These are phyloP conservation scores for Podochytrium sp. DNA, from an alignment of 192 early-diverging fungal genomes.

Conservation along the genomic window DNA sequence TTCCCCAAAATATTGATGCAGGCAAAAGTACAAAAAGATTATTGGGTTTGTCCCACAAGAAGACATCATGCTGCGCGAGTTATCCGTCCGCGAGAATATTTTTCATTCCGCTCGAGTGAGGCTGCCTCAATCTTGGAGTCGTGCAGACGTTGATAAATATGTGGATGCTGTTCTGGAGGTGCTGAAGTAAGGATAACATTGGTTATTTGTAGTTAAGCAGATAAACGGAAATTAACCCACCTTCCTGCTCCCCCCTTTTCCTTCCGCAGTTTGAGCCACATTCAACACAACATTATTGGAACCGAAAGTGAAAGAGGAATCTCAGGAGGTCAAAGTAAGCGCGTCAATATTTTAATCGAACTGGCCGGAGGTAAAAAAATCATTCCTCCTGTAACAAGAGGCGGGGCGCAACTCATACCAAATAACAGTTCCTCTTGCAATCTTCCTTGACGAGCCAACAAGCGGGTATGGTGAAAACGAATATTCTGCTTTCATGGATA, in stretches of 20 bases:
- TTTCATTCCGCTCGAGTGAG: slow-evolving; percentile 33
- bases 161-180: slow-evolving; percentile 26
- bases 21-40: slow-evolving; percentile 39
- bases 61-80: slow-evolving; percentile 42
- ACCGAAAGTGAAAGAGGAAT: slow-evolving; percentile 64
- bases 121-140: slow-evolving; percentile 20
- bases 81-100: slow-evolving; percentile 62
- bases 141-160: slow-evolving; percentile 4
- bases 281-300: slow-evolving; percentile 57
- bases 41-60: slow-evolving; percentile 50
- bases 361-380: slow-evolving; percentile 42
- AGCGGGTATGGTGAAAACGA: slow-evolving; percentile 45
- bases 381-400: neutral
- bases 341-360: slow-evolving; percentile 81
- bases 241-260: neutral
- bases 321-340: slow-evolving; percentile 74
- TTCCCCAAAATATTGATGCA: neutral
- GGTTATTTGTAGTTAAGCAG: neutral
- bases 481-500: neutral
- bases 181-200: neutral
- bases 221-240: neutral
- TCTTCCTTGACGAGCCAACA: slow-evolving; percentile 77
- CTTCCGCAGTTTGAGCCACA: slow-evolving; percentile 36
- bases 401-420: no score
- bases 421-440: slow-evolving; percentile 59